These are phyloP conservation scores for Casuarina glauca DNA, from an alignment of 306 rosid genomes.

Conservation along the genomic window DNA sequence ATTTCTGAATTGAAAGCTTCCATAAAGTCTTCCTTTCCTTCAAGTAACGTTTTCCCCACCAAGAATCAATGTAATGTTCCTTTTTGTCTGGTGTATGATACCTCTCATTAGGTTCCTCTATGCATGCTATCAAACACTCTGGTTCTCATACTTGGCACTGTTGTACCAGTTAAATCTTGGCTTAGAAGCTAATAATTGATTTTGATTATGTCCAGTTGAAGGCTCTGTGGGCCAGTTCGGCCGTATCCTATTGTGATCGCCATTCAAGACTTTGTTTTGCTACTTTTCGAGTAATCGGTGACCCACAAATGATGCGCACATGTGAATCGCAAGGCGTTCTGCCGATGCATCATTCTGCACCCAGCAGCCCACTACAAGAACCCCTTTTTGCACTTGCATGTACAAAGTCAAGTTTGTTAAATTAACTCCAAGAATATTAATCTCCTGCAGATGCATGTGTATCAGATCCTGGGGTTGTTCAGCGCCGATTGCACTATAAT, in stretches of 20 bases:
- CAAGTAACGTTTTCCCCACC: neutral
- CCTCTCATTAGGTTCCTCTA: neutral
- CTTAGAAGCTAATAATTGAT: neutral
- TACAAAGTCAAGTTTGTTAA: slow-evolving; percentile 5
- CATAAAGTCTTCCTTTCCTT: neutral
- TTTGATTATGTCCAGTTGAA: neutral
- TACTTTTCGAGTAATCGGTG: neutral
- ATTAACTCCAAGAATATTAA: neutral
- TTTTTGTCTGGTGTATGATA: neutral
- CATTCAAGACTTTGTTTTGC: neutral
- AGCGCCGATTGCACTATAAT: neutral
- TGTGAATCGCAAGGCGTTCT: slow-evolving; percentile 20
- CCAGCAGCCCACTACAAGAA: slow-evolving; percentile 26
- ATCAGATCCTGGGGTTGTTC: no score
- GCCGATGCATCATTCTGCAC: slow-evolving; percentile 21
- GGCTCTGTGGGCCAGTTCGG: neutral
- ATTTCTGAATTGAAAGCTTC: neutral
- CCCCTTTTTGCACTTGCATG: slow-evolving; percentile 21
- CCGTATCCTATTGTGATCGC: neutral
- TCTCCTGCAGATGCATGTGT: neutral
- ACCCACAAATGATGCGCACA: slow-evolving; percentile 23
- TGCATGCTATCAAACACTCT: slow-evolving; percentile 5
- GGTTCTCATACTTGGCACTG: neutral
- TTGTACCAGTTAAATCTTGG: neutral
- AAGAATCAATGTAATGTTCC: neutral